Base-by-base conservation (phyloP, 2,329 filamentous ascomycete species). In the Arthrobotrys musiformis region DNA sequence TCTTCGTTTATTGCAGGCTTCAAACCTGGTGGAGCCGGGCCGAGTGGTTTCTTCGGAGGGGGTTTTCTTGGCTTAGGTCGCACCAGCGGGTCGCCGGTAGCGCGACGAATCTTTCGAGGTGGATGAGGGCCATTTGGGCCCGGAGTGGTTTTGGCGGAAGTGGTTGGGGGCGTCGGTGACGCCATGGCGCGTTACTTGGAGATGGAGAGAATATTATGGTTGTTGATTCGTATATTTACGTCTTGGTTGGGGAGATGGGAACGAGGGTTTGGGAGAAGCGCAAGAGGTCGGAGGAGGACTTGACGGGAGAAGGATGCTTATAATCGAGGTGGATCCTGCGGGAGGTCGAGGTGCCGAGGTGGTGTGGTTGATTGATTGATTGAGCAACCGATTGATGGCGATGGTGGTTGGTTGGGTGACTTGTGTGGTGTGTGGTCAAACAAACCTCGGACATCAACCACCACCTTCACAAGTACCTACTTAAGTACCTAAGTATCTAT, bases 11-110 rank as follows among this genome's bases (percentile, higher is more conserved):
- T 28, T 3, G 33, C 42, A 28, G 60, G 66, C 30, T 66, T 66
- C 15, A 35, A 15, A 24, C 33, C 24, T 33, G 63, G 22, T 1
- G 72, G 72, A 35, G 40, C 48, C n/a, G 73, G 60, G 17, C 73
- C 66, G 22, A 56, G 33, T 11, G 73, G 40, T 37, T 77, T 77
- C 61, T 77, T 77, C 13, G 61, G 48, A 35, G 66, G 73, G 5
- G 66, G 73, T 28, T 63, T 70, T 24, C 48, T 77, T 1, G 73
- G 66, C 13, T 77, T 77, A n/a, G 73, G 73, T 35, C 73, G 66
- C 24, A 77, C 73, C 11, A 77, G 66, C 7, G 73, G 73, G 40
- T 77, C 73, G 24, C 66, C 66, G 6, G 73, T 66, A 6, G 73
- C 66, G 30, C 73, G 73, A 37, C 66, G 66, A 11, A 77, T 77